Base-by-base conservation (phyloP, 305 asterid species). In the Fraxinus nigra region DNA sequence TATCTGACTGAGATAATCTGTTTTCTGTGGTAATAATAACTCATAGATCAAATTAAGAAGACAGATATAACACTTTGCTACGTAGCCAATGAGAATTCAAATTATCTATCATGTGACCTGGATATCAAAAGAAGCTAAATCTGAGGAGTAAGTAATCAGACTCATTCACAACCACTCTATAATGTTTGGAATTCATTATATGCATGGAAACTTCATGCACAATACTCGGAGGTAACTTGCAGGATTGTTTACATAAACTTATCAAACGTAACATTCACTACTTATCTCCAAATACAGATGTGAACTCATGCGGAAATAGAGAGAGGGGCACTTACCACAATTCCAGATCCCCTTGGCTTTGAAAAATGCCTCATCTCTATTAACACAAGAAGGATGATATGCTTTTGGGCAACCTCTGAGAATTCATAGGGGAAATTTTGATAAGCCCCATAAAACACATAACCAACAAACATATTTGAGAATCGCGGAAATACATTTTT, bases 331-430 rank as follows among this genome's bases (percentile, higher is more conserved):
- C 92, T 78, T 90, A 94, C 99, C 99, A 88, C 98, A 97, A 79
- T 93, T 97, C 99, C 99, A 97, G 48, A 94, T 92, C 51, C 99
- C 97, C 89, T 96, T 96, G 6, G 98, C 86, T 85, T 82, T 90
- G 87, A 97, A 97, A 87, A 94, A 97, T 7, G 97, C 97, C 84
- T 97, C 98, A 78, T 97, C 98, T 77, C 97, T 90, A 79, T 97
- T 87, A 75, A 97, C 98, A 85, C 99, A 97, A 5, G 96, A 88
- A 40, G 98, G 98, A 88, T 97, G 99, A 86, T 97, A 97, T 8
- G 97, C 99, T 90, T 97, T 97, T 10, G 98, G 91, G 88, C 98
- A 97, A 84, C 97, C 98, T 87, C 99, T 97, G 91, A 7, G 76
- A 88, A 80, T 63, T 38, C 87, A 82, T 4, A 80, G 82, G 78